Base-by-base conservation (phyloP, 768 basidiomycete genomes). In the Auricularia cornea region DNA sequence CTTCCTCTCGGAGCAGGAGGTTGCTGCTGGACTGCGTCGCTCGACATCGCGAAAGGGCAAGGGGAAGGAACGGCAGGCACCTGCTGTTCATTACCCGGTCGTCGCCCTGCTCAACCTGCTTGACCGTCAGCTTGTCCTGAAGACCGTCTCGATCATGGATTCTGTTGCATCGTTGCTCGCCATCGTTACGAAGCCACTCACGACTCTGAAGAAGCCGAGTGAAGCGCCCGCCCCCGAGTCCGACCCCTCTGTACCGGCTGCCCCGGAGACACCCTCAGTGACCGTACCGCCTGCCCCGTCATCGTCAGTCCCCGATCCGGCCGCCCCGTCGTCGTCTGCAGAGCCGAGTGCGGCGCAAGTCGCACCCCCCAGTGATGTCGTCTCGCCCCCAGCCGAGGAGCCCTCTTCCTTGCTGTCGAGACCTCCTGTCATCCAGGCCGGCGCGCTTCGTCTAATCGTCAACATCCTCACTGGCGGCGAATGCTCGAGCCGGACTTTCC, bases 391-490 rank as follows among this genome's bases (percentile, higher is more conserved):
- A 18, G 44, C 68, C 11, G 61, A 67, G 51, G 62, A 63, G 62
- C 66, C 29, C 31, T 11, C 41, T 51, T 51, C 60, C 6, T 32
- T 90, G 16, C 76, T 92, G 16, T 79, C 87, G 12, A 84, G 81
- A 60, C 86, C 91, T 20, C 97, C 97, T 14, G 86, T 88, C 66
- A 88, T 98, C 64, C 93, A 95, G 6, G 84, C 90, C 60, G 73
- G 84, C 3, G 87, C 90, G n/a, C 81, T 98, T 29, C 87, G 91
- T 40, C 83, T 94, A 40, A 93, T 98, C 65, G 94, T 97, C 72
- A 98, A 98, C 74, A 94, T 98, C 68, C 79, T 99, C 66, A 98
- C 97, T n/a, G 82, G 89, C 23, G 97, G 97, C 52, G 97, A 99
- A 78, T 98, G 96, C 71, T 94, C 94, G 28, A 91, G 89, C 51